These are phyloP conservation scores for Colletotrichum sp. DNA, from an alignment of 2,329 filamentous ascomycete genomes.

Conservation along the genomic window DNA sequence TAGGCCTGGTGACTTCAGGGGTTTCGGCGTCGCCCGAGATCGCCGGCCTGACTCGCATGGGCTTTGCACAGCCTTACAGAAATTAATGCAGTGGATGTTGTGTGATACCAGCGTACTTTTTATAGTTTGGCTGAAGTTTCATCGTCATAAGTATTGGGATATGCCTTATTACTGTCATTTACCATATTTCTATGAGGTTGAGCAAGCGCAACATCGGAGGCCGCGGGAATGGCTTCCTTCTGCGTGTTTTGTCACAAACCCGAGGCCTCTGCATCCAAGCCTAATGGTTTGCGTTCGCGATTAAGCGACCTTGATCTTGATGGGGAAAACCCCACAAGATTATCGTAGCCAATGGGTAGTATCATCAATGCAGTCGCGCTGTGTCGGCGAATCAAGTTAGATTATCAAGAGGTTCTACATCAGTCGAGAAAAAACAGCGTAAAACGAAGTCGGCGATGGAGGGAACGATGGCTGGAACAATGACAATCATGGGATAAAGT, in stretches of 20 bases:
- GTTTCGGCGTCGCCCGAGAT: background rate
- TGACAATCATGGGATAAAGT: background rate
- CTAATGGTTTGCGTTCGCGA: background rate
- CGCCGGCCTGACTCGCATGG: background rate
- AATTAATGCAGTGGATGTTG: background rate
- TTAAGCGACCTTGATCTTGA: background rate
- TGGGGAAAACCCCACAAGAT: accelerated
- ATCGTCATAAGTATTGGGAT: background rate
- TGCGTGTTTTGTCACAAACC: background rate
- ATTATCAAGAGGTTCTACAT: background rate
- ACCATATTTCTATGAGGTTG: background rate
- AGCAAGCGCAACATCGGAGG: background rate
- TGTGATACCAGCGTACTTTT: background rate
- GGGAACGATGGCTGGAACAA: accelerated
- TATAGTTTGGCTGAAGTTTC: background rate
- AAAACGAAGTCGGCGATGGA: background rate
- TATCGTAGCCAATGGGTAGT: background rate
- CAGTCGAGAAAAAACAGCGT: background rate
- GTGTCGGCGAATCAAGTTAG: background rate
- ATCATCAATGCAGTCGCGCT: background rate
- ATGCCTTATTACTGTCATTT: background rate
- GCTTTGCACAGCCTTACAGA: background rate
- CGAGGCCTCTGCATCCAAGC: background rate
- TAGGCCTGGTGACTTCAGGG: background rate
- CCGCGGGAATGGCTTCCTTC: background rate